phyloP scores from a whole-genome alignment of 352 stramenopile species.

The Plasmopara halstedii region DNA sequence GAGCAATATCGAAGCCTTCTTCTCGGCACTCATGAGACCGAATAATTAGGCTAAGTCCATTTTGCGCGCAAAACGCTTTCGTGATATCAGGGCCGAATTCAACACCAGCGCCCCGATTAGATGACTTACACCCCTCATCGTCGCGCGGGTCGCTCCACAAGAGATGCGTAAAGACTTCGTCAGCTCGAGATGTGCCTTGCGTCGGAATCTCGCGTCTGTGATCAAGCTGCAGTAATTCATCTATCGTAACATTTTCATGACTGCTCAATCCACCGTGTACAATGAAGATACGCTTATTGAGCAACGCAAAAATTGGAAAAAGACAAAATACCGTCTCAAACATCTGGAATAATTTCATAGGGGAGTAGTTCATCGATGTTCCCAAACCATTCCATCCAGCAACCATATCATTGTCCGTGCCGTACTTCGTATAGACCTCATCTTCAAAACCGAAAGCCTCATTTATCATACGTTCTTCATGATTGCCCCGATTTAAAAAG shows the following conservation, averaged over 20 bases:
- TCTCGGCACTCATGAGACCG: conserved; percentile 91
- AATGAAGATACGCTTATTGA: conserved; percentile 89
- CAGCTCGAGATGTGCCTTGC: conserved; percentile 64
- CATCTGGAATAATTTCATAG: conserved; percentile 71
- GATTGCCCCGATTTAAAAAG: conserved; percentile 93
- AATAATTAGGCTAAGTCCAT: conserved; percentile 86
- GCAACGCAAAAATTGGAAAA: conserved; percentile 86
- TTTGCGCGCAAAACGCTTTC: conserved; percentile 78
- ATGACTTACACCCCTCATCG: conserved; percentile 49
- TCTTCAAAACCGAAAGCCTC: conserved; percentile 85
- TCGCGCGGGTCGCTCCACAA: conserved; percentile 88
- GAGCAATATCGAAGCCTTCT: conserved; percentile 85
- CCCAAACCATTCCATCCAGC: conserved; percentile 48
- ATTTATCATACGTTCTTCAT: conserved; percentile 93
- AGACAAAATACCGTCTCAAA: conserved; percentile 83
- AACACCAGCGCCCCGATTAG: conserved; percentile 82
- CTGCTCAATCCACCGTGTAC: conserved; percentile 89
- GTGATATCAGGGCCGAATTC: conserved; percentile 92
- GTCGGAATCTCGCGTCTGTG: conserved; percentile 85
- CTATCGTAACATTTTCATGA: conserved; percentile 81
- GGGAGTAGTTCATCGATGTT: conserved; percentile 62
- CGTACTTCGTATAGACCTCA: conserved; percentile 78
- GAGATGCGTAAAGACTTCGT: conserved; percentile 87
- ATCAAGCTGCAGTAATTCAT: conserved; percentile 77
- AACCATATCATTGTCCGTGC: conserved; percentile 69